phyloP scores from a whole-genome alignment of 164 flowering plant species.

The grape (Vitis vinifera) region DNA sequence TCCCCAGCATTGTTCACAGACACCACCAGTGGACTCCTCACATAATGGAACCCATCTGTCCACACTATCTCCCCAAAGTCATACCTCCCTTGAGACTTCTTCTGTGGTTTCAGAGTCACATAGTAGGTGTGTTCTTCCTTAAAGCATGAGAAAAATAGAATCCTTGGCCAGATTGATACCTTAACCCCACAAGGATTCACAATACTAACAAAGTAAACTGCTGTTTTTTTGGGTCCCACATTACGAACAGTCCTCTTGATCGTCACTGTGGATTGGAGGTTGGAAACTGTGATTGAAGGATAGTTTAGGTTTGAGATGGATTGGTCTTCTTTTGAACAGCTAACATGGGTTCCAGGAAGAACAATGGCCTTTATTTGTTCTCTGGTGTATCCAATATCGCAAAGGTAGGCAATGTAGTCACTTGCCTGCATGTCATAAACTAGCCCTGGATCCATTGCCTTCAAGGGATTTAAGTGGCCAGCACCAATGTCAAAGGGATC shows the following conservation, averaged over 20 bases:
- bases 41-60: conserved; percentile 56
- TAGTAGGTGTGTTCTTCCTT: conserved; percentile 40
- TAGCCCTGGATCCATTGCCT: conserved; percentile 71
- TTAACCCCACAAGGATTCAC: conserved; percentile 55
- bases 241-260: conserved; percentile 52
- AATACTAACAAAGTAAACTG: conserved; percentile 38
- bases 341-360: conserved; percentile 10
- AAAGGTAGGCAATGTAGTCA: conserved; percentile 57
- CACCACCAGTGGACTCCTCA: conserved; percentile 63
- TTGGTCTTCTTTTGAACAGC: conserved; percentile 22
- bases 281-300: conserved; percentile 56
- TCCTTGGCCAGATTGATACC: conserved; percentile 56
- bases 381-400: conserved; percentile 56
- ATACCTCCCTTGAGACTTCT: conserved; percentile 56
- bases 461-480: conserved; percentile 67
- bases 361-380: conserved; percentile 33
- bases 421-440: conserved; percentile 50
- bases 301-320: conserved; percentile 43
- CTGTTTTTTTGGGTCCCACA: conserved; percentile 34
- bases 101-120: conserved; percentile 51
- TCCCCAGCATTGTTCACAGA: conserved; percentile 27
- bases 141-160: conserved; percentile 34
- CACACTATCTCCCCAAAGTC: conserved; percentile 67
- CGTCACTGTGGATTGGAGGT: conserved; percentile 37
- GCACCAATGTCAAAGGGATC: conserved; percentile 71